Percentiles rank a stretch among this genome's conserved stretches.
Evolutionary conservation across 441 rosid genomes (phyloP).

Genomic region (Daphne laureola): DNA sequence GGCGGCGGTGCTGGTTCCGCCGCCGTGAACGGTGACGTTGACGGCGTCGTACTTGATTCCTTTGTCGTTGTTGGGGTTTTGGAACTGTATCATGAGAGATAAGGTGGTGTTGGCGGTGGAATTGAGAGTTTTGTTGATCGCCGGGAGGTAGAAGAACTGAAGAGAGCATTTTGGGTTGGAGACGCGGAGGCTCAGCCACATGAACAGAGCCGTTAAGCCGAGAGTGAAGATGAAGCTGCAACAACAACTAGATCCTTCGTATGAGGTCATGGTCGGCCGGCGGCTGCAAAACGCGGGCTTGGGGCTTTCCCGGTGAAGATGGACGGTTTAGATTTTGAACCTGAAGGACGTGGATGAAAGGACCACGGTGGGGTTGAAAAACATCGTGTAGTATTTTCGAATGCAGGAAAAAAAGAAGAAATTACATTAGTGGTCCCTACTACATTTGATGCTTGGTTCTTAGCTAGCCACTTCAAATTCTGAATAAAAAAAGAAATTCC

Average conservation of each 20-base stretch:
- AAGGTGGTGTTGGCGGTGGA: constrained; percentile 26
- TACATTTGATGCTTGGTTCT: too few relatives aligned
- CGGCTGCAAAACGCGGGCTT: background rate
- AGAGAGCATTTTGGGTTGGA: constrained; percentile 40
- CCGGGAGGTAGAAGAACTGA: constrained; percentile 37
- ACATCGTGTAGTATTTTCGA: too few relatives aligned
- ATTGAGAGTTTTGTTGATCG: constrained; percentile 34
- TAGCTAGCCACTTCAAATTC: too few relatives aligned
- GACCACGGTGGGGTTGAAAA: too few relatives aligned
- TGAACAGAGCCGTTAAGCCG: constrained; percentile 52
- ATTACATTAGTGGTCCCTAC: too few relatives aligned
- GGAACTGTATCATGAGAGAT: constrained; percentile 29
- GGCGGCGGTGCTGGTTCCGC: constrained; percentile 4
- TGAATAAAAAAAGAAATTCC: too few relatives aligned
- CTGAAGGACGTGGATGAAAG: too few relatives aligned
- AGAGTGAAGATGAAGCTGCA: constrained; percentile 37
- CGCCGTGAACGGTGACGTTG: constrained; percentile 34
- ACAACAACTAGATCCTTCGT: constrained; percentile 31
- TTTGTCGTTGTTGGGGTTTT: constrained; percentile 56
- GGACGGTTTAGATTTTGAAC: too few relatives aligned
- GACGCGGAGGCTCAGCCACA: constrained; percentile 63
- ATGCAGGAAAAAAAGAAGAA: too few relatives aligned
- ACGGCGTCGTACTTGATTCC: constrained; percentile 56
- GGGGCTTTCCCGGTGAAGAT: constrained; percentile 1
- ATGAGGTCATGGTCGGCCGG: background rate